phyloP scores from a whole-genome alignment of 306 rosid species.

The Pterocarpus macrocarpus region DNA sequence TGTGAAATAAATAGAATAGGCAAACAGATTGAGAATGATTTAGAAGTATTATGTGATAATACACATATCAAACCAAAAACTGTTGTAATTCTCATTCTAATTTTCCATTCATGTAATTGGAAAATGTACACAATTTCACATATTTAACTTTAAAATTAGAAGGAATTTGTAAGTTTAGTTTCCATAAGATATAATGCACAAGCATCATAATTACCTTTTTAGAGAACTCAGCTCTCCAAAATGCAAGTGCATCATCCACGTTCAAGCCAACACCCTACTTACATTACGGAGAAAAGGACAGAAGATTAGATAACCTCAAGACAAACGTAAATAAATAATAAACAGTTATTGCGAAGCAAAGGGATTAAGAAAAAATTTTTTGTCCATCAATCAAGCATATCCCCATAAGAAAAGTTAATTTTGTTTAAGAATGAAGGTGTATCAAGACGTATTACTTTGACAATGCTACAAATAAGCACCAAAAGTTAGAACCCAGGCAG shows the following conservation, averaged over 20 bases:
- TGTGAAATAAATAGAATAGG: conserved; percentile 23
- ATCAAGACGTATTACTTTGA: conserved; percentile 22
- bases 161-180: conserved; percentile 26
- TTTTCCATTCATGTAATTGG: conserved; percentile 11
- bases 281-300: conserved; percentile 37
- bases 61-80: conserved; percentile 21
- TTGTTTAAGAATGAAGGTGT: not conserved
- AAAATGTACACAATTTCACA: conserved; percentile 23
- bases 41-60: not conserved
- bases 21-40: conserved; percentile 28
- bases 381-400: conserved; percentile 1
- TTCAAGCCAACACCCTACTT: conserved; percentile 92
- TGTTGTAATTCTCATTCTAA: conserved; percentile 31
- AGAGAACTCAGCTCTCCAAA: conserved; percentile 96
- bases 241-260: conserved; percentile 92
- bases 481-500: not conserved
- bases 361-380: conserved; percentile 28
- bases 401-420: not conserved
- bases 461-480: conserved; percentile 20
- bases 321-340: not conserved
- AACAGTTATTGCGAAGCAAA: conserved; percentile 19
- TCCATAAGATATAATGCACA: conserved; percentile 3
- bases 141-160: conserved; percentile 19
- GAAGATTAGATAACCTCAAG: conserved; percentile 13
- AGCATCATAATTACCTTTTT: conserved; percentile 64